Conservation (phyloP, 805 yeast genomes). For the Candida railenensis region DNA sequence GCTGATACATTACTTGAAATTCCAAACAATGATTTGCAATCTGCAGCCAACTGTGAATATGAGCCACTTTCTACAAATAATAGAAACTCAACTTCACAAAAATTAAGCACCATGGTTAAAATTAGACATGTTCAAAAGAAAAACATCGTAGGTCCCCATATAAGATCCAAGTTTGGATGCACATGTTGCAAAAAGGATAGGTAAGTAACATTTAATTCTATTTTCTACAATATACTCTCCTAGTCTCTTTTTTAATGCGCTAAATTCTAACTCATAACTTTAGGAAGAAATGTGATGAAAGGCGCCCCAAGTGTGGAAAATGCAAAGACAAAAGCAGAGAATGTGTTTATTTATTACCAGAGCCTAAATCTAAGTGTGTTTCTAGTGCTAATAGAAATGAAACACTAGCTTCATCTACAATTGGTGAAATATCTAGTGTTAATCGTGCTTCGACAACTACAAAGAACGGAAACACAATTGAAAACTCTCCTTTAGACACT, state of each 20-base stretch:
- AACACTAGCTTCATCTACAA: too few relatives aligned
- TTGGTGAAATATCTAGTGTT: background rate
- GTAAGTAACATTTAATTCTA: too few relatives aligned
- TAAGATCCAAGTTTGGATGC: slow-evolving; percentile 21
- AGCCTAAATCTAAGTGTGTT: background rate
- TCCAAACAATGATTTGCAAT: background rate
- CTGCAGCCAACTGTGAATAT: background rate
- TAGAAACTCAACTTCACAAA: background rate
- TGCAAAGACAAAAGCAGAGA: slow-evolving; percentile 10
- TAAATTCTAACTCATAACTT: slow-evolving; percentile 4
- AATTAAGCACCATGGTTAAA: background rate
- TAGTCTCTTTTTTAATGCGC: background rate
- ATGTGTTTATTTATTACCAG: background rate
- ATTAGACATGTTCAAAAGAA: background rate
- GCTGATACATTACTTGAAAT: background rate
- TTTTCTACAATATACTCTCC: background rate
- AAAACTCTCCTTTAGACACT: too few relatives aligned
- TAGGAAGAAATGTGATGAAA: slow-evolving; percentile 23
- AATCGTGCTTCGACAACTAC: background rate
- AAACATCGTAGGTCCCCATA: slow-evolving; percentile 4
- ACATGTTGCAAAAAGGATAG: slow-evolving; percentile 16
- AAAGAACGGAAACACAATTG: background rate
- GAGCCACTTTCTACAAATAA: background rate
- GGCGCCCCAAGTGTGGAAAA: slow-evolving; percentile 18
- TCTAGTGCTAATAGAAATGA: too few relatives aligned